These are phyloP conservation scores for Globisporangium viniferum DNA, from an alignment of 352 stramenopile genomes.

Conservation along the genomic window DNA sequence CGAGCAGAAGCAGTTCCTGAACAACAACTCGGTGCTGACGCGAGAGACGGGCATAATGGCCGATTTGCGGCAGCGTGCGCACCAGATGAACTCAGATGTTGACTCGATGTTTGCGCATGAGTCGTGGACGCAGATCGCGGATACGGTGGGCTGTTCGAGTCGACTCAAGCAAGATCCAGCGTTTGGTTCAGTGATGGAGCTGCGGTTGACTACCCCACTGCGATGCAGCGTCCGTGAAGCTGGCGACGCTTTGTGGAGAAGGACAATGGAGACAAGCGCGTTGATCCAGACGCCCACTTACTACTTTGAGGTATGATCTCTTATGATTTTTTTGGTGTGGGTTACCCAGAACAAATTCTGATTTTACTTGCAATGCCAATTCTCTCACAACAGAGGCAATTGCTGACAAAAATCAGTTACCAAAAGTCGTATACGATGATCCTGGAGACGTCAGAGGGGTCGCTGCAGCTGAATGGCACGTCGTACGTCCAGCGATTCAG, in stretches of 20 bases:
- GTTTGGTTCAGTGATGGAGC: constrained; percentile 1
- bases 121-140: background rate
- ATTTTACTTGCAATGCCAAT: too few relatives aligned
- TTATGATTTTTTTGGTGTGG: background rate
- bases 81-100: background rate
- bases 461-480: constrained; percentile 2
- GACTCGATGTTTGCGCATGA: background rate
- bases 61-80: background rate
- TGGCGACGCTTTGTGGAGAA: background rate
- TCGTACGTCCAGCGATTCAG: constrained; percentile 6
- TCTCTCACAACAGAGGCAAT: background rate
- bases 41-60: background rate
- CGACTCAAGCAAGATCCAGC: background rate
- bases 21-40: background rate
- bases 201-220: constrained; percentile 18
- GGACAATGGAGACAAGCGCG: constrained; percentile 1
- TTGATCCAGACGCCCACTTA: constrained; percentile 18
- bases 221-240: background rate
- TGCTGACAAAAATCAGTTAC: background rate
- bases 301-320: background rate
- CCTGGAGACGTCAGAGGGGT: background rate
- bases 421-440: too few relatives aligned
- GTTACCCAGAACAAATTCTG: too few relatives aligned
- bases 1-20: constrained; percentile 4
- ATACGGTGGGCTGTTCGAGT: background rate